Base-by-base conservation (phyloP, 148 eudicot species). In the Spergularia bocconei region DNA sequence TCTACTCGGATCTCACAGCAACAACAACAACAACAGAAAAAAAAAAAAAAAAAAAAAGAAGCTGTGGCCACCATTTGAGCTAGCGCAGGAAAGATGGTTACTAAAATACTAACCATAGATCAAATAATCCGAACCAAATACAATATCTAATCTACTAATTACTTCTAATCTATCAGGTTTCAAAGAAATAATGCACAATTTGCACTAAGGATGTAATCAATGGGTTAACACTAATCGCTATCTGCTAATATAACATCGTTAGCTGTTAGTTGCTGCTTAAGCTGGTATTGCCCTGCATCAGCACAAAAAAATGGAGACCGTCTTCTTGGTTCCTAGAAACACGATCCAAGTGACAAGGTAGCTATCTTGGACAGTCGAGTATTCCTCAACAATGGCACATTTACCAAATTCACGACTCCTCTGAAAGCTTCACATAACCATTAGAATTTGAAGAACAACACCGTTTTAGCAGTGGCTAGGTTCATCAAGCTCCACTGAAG, bases 251-350 rank as follows among this genome's bases (percentile, higher is more conserved):
- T 29, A 51, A 16, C 60, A 23, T 6, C n/a, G 20, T 52, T 14
- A 53, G 72, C 59, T 52, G 14, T 20, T 51, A 17, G 54, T 58
- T 57, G 76, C 47, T 56, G 76, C 53, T n/a, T 38, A n/a, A 52
- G 20, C 50, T 23, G 39, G 36, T 74, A 66, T 19, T 4, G 12
- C 33, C 25, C 29, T 15, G 68, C 68, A 66, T 57, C 79, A 80
- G 62, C 59, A 21, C 36, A 74, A 53, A 80, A 78, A 68, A 67
- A 65, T 21, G 64, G 57, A 53, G 1, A 29, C 47, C 55, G 64
- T 17, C 38, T 29, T 52, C 39, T 36, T 69, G 5, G 54, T 50
- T 52, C 55, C 63, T 19, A 23, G 19, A 56, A 21, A 20, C 17
- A 38, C 41, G 50, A 19, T 53, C 70, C 52, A 50, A 53, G 51